Evolutionary conservation across 345 rosid genomes (phyloP).

Genomic region (Brassica napus): Da-Ae NC_063449.1:14420501-14421000

Average conservation of each 20-base stretch:
- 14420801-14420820: slow-evolving; percentile 84
- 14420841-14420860: slow-evolving; percentile 63
- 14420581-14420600: slow-evolving; percentile 12
- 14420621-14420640: slow-evolving; percentile 44
- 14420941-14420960: background rate
- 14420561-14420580: slow-evolving; percentile 2
- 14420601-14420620: slow-evolving; percentile 40
- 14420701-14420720: slow-evolving; percentile 78
- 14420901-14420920: background rate
- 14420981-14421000: slow-evolving; percentile 72
- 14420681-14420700: slow-evolving; percentile 74
- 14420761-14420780: slow-evolving; percentile 64
- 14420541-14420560: slow-evolving; percentile 31
- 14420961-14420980: background rate
- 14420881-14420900: slow-evolving; percentile 80
- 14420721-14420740: slow-evolving; percentile 70
- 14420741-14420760: slow-evolving; percentile 35
- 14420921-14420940: slow-evolving; percentile 1
- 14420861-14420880: slow-evolving; percentile 75
- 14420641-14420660: slow-evolving; percentile 71
- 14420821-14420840: slow-evolving; percentile 74
- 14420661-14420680: slow-evolving; percentile 75
- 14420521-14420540: slow-evolving; percentile 23
- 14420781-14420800: slow-evolving; percentile 74
- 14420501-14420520: background rate